Evolutionary conservation across 495 filamentous ascomycete species (phyloP), one percentile per base, ranked within the genome.

Genomic region (Penicillium longicatenatum): DNA sequence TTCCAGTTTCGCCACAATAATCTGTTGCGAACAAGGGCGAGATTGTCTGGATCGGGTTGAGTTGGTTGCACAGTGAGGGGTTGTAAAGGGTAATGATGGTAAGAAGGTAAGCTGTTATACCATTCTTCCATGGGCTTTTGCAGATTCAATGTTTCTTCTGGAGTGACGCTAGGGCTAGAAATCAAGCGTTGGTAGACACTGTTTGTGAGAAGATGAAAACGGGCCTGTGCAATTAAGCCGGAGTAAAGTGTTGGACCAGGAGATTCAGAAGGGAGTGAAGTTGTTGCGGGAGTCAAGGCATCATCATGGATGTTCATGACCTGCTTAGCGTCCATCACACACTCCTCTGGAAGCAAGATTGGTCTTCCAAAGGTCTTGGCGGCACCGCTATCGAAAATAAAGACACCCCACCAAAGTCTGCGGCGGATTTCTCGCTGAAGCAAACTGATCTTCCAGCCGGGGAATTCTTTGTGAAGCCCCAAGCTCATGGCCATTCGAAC

Each of bases 381-480:
- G 9, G 76, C 76, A 35, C 76, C 76, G 30, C 75, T 78, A 51
- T 79, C 76, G 43, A 79, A 79, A 10, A 79, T 79, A 48, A 75
- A 79, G 2, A 79, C 75, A 21, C 75, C 75, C 76, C 76, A 79
- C 76, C 76, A 79, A 30, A 78, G 51, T 48, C 76, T 69, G 48
- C 76, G 57, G 39, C 76, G 69, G n/a, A 79, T 69, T 51, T 79
- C 76, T 43, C 70, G 77, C 58, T 79, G 71, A 1, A 82, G 68
- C n/a, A 78, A 72, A 55, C 73, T 79, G 57, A 79, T 80, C 50
- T 80, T 75, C 81, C 81, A 82, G 8, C 73, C 72, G 20, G 71
- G 79, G 51, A 83, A 82, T 59, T 82, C 81, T 54, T 83, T 83
- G 54, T 83, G 80, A 20, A 83, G 69, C 9, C 81, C 81, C 30